A percentile compares a stretch with the other conserved stretches of the same genome.
These are phyloP conservation scores for Gynandropsis gynandra DNA, from an alignment of 345 rosid species.

Conservation along the genomic window DNA sequence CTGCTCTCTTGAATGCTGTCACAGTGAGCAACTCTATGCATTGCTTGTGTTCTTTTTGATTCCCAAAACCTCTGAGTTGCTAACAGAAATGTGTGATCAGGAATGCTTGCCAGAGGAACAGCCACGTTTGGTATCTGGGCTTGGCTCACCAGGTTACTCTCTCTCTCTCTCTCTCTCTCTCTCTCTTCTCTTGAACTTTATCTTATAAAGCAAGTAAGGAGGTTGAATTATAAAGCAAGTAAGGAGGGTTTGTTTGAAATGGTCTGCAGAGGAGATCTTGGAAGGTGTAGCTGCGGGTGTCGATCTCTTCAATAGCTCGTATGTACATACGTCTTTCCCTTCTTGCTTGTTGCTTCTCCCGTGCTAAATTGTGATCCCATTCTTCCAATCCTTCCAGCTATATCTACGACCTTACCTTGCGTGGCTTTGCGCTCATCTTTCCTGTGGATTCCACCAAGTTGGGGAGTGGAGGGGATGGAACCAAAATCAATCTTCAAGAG, in stretches of 20 bases:
- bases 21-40: constrained; percentile 33
- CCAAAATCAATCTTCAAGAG: constrained; percentile 59
- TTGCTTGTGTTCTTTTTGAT: background rate
- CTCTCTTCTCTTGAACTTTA: background rate
- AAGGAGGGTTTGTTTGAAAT: background rate
- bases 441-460: constrained; percentile 21
- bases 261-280: constrained; percentile 59
- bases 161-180: background rate
- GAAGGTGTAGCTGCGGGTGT: constrained; percentile 74
- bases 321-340: constrained; percentile 19
- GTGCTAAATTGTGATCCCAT: background rate
- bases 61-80: constrained; percentile 8
- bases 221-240: too few species aligned
- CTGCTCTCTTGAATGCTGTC: constrained; percentile 49
- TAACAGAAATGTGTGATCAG: constrained; percentile 29
- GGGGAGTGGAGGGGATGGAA: constrained; percentile 29
- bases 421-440: constrained; percentile 64
- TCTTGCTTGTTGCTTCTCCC: background rate
- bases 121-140: constrained; percentile 58
- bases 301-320: constrained; percentile 68
- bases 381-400: constrained; percentile 34
- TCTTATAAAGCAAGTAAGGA: too few species aligned
- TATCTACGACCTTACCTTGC: constrained; percentile 58
- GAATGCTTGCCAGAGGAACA: constrained; percentile 48
- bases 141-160: constrained; percentile 50